These are phyloP conservation scores for Fonsecaea nubica DNA, from an alignment of 2,329 filamentous ascomycete species.

Conservation along the genomic window DNA sequence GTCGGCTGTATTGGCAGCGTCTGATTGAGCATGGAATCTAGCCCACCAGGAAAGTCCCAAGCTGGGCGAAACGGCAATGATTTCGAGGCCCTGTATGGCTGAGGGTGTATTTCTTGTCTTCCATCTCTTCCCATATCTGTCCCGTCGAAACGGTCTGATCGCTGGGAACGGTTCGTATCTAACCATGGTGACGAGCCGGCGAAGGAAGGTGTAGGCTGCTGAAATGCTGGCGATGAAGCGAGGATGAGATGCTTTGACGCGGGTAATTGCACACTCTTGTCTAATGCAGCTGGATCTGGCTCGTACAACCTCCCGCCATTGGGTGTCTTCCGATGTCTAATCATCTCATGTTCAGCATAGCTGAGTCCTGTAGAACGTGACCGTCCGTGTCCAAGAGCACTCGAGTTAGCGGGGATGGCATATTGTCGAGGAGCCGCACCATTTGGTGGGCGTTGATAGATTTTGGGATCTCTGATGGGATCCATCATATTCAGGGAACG, in stretches of 20 bases:
- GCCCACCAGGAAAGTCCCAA: conserved; percentile 48
- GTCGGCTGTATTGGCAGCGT: conserved; percentile 53
- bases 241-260: conserved; percentile 84
- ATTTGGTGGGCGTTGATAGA: conserved; percentile 24
- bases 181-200: conserved; percentile 44
- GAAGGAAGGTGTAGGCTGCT: conserved; percentile 19
- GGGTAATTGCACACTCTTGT: conserved; percentile 74
- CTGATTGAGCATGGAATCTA: conserved; percentile 68
- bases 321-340: conserved; percentile 80
- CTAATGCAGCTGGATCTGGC: conserved; percentile 80
- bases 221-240: conserved; percentile 58
- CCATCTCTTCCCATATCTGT: conserved; percentile 24
- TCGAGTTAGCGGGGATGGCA: conserved; percentile 33
- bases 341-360: conserved; percentile 69
- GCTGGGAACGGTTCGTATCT: conserved; percentile 38
- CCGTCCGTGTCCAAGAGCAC: conserved; percentile 20
- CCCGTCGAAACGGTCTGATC: background rate
- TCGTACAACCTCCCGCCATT: conserved; percentile 84
- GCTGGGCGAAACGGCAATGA: conserved; percentile 33
- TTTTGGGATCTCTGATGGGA: conserved; percentile 27
- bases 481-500: conserved; percentile 30
- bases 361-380: conserved; percentile 33
- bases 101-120: conserved; percentile 25
- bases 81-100: conserved; percentile 24
- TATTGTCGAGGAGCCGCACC: conserved; percentile 34